Conservation (phyloP, 345 rosid species). For the Camelina hispida region DNA sequence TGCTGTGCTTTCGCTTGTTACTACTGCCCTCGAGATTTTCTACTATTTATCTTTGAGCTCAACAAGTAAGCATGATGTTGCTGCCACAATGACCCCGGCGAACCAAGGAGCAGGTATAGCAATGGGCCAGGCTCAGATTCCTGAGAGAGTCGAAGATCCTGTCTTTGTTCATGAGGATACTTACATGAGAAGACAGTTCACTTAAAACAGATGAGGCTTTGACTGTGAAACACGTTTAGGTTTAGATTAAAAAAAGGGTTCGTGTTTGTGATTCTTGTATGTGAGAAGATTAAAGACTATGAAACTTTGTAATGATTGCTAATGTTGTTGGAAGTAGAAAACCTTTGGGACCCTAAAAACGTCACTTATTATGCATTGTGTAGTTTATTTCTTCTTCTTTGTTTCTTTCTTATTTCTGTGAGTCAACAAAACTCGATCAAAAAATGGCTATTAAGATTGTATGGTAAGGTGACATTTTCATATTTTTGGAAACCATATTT, state of each 20-base stretch:
- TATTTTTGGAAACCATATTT: too few species aligned
- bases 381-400: neutral
- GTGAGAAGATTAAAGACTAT: neutral
- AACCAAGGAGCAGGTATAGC: conserved; percentile 58
- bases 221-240: conserved; percentile 15
- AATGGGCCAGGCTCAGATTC: conserved; percentile 78
- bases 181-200: conserved; percentile 69
- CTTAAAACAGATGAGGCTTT: conserved; percentile 37
- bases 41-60: conserved; percentile 61
- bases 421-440: neutral
- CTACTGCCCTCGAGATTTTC: conserved; percentile 65
- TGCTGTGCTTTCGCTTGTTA: conserved; percentile 61
- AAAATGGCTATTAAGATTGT: conserved; percentile 11
- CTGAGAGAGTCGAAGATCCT: conserved; percentile 62
- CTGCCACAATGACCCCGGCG: conserved; percentile 38
- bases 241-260: neutral
- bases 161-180: conserved; percentile 85
- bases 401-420: neutral
- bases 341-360: neutral
- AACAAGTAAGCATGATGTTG: conserved; percentile 47
- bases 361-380: neutral
- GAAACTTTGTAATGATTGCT: conserved; percentile 16
- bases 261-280: conserved; percentile 16
- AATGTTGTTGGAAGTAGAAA: conserved; percentile 23
- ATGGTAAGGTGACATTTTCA: neutral